Conservation (phyloP, 148 eudicot species). For the Diospyros kaki region DNA sequence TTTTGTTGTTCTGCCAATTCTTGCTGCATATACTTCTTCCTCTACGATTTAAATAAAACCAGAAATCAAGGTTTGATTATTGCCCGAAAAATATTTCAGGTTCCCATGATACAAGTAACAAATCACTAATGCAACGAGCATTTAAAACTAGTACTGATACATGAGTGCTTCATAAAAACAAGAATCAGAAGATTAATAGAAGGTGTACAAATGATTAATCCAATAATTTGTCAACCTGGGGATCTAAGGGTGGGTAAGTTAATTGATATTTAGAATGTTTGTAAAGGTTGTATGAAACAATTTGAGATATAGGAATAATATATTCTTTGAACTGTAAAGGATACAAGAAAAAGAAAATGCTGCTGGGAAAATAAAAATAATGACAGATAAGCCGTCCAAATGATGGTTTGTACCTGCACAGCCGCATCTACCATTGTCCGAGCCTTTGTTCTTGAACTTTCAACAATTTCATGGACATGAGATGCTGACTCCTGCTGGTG, state of each 20-base stretch:
- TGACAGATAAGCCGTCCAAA: neutral
- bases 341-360: neutral
- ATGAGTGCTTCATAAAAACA: neutral
- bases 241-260: neutral
- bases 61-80: neutral
- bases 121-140: neutral
- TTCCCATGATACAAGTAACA: neutral
- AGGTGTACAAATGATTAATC: neutral
- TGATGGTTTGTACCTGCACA: slow-evolving; percentile 53
- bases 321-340: neutral
- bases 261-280: neutral
- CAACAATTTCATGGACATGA: slow-evolving; percentile 65
- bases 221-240: neutral
- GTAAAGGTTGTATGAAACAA: neutral
- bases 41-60: neutral
- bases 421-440: slow-evolving; percentile 79
- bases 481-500: slow-evolving; percentile 55
- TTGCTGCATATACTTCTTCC: no score
- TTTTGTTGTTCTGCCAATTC: no score
- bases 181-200: neutral
- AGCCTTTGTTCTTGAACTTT: slow-evolving; percentile 78
- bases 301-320: neutral
- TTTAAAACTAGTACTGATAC: neutral
- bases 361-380: neutral
- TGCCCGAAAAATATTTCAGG: neutral